These are phyloP conservation scores for Populus tremula DNA, from an alignment of 345 rosid species.

Conservation along the genomic window DNA sequence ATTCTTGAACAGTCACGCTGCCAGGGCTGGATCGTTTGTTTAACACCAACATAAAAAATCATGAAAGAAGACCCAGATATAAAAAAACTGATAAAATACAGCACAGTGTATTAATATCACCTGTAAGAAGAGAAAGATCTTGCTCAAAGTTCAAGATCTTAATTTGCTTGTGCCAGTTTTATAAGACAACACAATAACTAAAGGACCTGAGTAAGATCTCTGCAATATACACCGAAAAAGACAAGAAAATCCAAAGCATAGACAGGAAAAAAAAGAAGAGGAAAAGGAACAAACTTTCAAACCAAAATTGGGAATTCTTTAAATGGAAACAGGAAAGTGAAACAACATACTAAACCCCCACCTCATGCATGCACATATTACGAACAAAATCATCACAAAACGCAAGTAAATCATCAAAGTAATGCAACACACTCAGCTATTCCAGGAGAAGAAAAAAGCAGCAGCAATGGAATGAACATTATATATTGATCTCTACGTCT, in stretches of 20 bases:
- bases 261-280: neutral
- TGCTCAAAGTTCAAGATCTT: slow-evolving; percentile 16
- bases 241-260: neutral
- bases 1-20: neutral
- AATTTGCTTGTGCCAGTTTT: neutral
- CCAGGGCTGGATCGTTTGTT: neutral
- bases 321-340: neutral
- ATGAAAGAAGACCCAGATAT: neutral
- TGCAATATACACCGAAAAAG: neutral
- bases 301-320: slow-evolving; percentile 11
- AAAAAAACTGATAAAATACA: neutral
- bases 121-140: slow-evolving; percentile 8
- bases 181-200: neutral
- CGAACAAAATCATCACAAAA: neutral
- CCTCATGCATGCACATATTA: slow-evolving; percentile 30
- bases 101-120: neutral
- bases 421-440: slow-evolving; percentile 22
- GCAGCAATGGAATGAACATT: neutral
- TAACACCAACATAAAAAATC: neutral
- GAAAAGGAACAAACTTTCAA: neutral
- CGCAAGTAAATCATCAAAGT: slow-evolving; percentile 10
- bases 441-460: neutral
- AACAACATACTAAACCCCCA: slow-evolving; percentile 11
- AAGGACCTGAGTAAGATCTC: slow-evolving; percentile 19
- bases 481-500: neutral